These are phyloP conservation scores for Bremia lactucae DNA, from an alignment of 352 stramenopile species.

Conservation along the genomic window DNA sequence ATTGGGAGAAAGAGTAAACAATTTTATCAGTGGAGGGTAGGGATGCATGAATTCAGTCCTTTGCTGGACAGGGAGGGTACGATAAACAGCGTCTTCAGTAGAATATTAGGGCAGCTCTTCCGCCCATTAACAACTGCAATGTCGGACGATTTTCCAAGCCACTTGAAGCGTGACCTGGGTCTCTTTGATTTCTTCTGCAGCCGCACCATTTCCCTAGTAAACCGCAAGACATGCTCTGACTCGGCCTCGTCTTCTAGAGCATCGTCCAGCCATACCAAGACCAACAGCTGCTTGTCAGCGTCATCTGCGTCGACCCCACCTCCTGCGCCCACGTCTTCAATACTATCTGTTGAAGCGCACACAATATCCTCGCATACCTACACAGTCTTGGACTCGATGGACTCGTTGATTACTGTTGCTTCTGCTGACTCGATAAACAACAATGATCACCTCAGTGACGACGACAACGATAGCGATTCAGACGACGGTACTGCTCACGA, in stretches of 20 bases:
- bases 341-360: not conserved
- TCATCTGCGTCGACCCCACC: slow-evolving; percentile 20
- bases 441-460: slow-evolving; percentile 31
- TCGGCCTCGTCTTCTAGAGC: slow-evolving; percentile 12
- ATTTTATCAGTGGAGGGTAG: too few species aligned
- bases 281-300: slow-evolving; percentile 1
- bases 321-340: slow-evolving; percentile 6
- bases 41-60: too few species aligned
- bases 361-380: not conserved
- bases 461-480: slow-evolving; percentile 27
- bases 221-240: slow-evolving; percentile 16
- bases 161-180: slow-evolving; percentile 24
- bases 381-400: slow-evolving; percentile 15
- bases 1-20: too few species aligned
- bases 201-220: slow-evolving; percentile 32
- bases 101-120: too few species aligned
- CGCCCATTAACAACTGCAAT: too few species aligned
- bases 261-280: slow-evolving; percentile 7
- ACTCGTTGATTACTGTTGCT: slow-evolving; percentile 28
- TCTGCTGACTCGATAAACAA: slow-evolving; percentile 32
- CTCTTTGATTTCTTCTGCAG: slow-evolving; percentile 76
- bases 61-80: too few species aligned
- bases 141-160: slow-evolving; percentile 22
- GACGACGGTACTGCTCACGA: slow-evolving; percentile 16
- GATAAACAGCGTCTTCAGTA: too few species aligned